Percentiles rank a stretch among this genome's conserved stretches.
Conservation (phyloP, 441 rosid species). For the Jatropha multifida region DNA sequence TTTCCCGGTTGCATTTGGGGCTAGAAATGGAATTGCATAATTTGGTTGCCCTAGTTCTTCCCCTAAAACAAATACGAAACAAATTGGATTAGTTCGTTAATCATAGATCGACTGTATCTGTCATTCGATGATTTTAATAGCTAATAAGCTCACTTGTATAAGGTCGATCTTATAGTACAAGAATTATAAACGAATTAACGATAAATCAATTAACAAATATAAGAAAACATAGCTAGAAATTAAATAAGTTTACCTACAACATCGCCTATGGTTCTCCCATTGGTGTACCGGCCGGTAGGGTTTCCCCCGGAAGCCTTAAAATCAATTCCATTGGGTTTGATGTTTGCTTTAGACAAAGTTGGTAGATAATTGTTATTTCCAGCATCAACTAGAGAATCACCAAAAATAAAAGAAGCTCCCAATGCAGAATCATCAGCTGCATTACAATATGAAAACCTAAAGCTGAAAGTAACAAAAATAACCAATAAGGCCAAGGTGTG, state of each 20-base stretch:
- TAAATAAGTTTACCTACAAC: constrained; percentile 52
- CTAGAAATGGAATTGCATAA: constrained; percentile 67
- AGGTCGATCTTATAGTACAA: too few species aligned
- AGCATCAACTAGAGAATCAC: constrained; percentile 91
- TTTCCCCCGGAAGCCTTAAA: constrained; percentile 66
- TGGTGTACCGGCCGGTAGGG: constrained; percentile 86
- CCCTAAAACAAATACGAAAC: constrained; percentile 35
- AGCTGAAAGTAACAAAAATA: constrained; percentile 13
- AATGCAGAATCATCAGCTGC: constrained; percentile 31
- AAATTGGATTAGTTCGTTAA: neutral
- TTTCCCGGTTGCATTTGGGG: constrained; percentile 68
- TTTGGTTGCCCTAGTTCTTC: constrained; percentile 75
- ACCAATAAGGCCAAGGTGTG: constrained; percentile 24
- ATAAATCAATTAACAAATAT: too few species aligned
- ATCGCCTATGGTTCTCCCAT: constrained; percentile 93
- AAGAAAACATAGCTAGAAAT: too few species aligned
- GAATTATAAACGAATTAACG: too few species aligned
- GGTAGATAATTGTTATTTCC: constrained; percentile 83
- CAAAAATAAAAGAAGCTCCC: constrained; percentile 84
- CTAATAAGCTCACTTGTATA: neutral
- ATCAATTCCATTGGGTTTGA: constrained; percentile 81
- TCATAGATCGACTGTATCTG: too few species aligned
- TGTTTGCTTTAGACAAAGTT: constrained; percentile 81
- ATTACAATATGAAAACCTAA: constrained; percentile 25
- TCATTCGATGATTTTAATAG: too few species aligned